Conservation (phyloP, 2,329 filamentous ascomycete genomes). For the Sporothrix humicola region DNA sequence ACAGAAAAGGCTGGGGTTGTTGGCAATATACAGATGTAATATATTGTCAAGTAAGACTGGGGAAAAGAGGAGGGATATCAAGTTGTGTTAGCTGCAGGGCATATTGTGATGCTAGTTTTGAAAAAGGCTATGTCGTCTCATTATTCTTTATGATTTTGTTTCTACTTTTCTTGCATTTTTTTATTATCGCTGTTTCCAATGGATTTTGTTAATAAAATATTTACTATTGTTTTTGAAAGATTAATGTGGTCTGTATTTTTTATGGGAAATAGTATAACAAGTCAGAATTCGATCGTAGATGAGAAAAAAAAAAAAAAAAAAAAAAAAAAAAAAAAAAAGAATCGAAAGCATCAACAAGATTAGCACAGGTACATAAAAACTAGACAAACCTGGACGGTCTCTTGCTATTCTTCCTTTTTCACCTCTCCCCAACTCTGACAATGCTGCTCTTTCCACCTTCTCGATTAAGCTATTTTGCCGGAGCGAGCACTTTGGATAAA, state of each 20-base stretch:
- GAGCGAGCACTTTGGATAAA: slow-evolving; percentile 14
- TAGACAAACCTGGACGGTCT: too few species aligned
- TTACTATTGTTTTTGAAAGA: too few species aligned
- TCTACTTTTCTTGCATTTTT: too few species aligned
- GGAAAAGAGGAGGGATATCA: background rate
- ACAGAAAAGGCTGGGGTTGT: background rate
- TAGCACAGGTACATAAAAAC: background rate
- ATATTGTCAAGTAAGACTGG: background rate
- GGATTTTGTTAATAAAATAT: background rate
- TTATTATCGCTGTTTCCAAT: too few species aligned
- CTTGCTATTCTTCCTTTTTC: background rate
- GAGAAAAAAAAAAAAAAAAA: too few species aligned
- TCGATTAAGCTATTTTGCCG: background rate
- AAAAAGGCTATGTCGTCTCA: background rate
- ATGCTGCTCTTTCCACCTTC: background rate
- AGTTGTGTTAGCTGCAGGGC: too few species aligned
- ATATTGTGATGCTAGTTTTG: too few species aligned
- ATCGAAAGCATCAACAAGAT: background rate
- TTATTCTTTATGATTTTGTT: background rate
- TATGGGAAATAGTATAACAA: too few species aligned
- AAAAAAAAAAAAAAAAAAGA: background rate
- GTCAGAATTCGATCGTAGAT: too few species aligned
- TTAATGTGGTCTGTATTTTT: too few species aligned
- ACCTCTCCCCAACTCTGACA: background rate
- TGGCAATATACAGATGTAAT: background rate